A percentile compares a stretch with the other conserved stretches of the same genome.
Evolutionary conservation across 2,329 filamentous ascomycete species (phyloP).

Genomic region (Colletotrichum noveboracense): DNA sequence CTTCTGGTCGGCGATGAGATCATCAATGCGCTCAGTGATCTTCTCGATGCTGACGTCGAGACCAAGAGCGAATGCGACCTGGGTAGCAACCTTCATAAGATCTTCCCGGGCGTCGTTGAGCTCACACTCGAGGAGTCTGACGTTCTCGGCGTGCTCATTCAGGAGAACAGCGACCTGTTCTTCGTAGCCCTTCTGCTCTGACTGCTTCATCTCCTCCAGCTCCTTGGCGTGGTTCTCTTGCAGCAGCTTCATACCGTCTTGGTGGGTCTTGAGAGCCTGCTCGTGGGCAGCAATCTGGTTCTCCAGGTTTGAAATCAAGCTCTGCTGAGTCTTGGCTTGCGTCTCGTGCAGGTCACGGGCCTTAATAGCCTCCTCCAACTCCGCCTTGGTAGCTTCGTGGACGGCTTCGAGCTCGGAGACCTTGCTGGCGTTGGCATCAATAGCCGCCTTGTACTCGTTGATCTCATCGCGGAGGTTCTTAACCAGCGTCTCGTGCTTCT

Average conservation of each 20-base stretch:
- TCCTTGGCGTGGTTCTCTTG: conserved; percentile 56
- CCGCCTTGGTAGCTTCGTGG: conserved; percentile 67
- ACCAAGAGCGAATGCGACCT: conserved; percentile 65
- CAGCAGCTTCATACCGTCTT: conserved; percentile 56
- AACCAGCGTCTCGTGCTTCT: conserved; percentile 65
- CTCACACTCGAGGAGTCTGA: conserved; percentile 64
- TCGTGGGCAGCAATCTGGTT: conserved; percentile 66
- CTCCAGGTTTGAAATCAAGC: conserved; percentile 59
- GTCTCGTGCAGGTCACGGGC: conserved; percentile 58
- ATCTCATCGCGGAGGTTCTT: conserved; percentile 74
- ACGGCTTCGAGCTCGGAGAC: conserved; percentile 77
- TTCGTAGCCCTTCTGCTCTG: conserved; percentile 61
- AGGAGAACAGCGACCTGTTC: conserved; percentile 63
- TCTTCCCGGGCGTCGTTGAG: conserved; percentile 70
- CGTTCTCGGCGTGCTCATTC: conserved; percentile 62
- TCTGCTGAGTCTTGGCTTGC: conserved; percentile 50
- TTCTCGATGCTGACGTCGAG: conserved; percentile 72
- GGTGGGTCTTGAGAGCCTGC: conserved; percentile 58
- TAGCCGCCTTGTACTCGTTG: conserved; percentile 78
- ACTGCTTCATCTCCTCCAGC: conserved; percentile 51
- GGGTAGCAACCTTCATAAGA: conserved; percentile 66
- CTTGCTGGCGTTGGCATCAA: conserved; percentile 70
- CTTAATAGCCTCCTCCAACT: conserved; percentile 71
- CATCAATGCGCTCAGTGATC: conserved; percentile 65
- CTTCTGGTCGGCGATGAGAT: conserved; percentile 63